Evolutionary conservation across 1,284 basidiomycete genomes (phyloP), one percentile per base, ranked within the genome.

Genomic region (Pterulicium gracile): DNA sequence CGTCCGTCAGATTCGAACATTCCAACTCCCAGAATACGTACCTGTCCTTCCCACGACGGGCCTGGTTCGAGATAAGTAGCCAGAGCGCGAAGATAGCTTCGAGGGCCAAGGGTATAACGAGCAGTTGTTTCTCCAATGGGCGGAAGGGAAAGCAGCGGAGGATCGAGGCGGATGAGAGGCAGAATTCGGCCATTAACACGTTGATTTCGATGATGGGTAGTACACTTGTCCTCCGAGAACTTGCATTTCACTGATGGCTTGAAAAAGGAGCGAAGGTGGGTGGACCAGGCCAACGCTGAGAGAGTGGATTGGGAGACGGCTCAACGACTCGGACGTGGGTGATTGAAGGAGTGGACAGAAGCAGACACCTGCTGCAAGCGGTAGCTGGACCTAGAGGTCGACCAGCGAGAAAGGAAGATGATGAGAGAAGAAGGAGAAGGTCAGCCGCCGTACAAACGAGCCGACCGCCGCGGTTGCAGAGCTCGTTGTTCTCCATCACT

Each of bases 321-420:
- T 70, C 70, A 22, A 72, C 56, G 39, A 65, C 52, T 18, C 59
- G 62, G 52, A 73, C 70, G 45, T 72, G 52, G 32, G 19, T 41
- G 13, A 17, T 41, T 20, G 39, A 41, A 15, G 19, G 39, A 15
- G 39, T 41, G 13, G 39, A 41, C 10, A 15, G 27, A 10, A 47
- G 41, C 12, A 42, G 19, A n/a, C 14, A 58, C 61, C 54, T 68
- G 71, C 54, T 80, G 74, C 20, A 14, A 43, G 20, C 18, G 39
- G 42, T 21, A 10, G 20, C 7, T 7, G 12, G 20, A 24, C 42
- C 5, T 7, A 43, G 7, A 35, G 17, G 43, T 19, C 50, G 47
- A 48, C 36, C 36, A 15, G 36, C 36, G 36, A 39, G 27, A 32
- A 10, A 39, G 5, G 36, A 39, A n/a, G n/a, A n/a, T n/a, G n/a